These are phyloP conservation scores for Cyberlindnera maritima DNA, from an alignment of 805 yeast species.

Conservation along the genomic window DNA sequence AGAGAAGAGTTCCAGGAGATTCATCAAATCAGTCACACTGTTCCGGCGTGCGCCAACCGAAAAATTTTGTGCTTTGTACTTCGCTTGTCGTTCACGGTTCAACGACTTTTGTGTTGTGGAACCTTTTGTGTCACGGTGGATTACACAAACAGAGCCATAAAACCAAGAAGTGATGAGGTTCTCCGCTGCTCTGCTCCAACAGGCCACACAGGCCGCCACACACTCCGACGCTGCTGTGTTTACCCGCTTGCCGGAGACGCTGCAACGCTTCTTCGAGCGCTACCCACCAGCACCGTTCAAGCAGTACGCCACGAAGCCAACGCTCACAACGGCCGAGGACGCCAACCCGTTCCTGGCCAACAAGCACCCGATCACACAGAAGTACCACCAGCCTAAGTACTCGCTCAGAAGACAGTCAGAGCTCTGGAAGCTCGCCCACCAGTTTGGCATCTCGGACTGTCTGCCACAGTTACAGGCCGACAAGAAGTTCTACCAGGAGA, in stretches of 20 bases:
- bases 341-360: slow-evolving; percentile 89
- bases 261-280: slow-evolving; percentile 72
- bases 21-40: not conserved
- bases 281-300: slow-evolving; percentile 84
- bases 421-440: slow-evolving; percentile 75
- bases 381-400: slow-evolving; percentile 71
- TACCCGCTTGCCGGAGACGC: slow-evolving; percentile 60
- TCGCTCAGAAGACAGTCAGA: slow-evolving; percentile 83
- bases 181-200: slow-evolving; percentile 5
- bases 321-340: slow-evolving; percentile 59
- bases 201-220: slow-evolving; percentile 3
- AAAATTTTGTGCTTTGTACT: too few relatives aligned
- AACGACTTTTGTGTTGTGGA: not conserved
- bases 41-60: slow-evolving; percentile 7
- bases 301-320: slow-evolving; percentile 61
- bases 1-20: not conserved
- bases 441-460: slow-evolving; percentile 75
- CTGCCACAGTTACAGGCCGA: slow-evolving; percentile 52
- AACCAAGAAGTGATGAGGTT: slow-evolving; percentile 6
- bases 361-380: slow-evolving; percentile 77
- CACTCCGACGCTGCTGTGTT: slow-evolving; percentile 41
- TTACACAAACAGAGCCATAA: not conserved
- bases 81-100: not conserved
- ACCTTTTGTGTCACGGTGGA: not conserved
- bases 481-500: slow-evolving; percentile 76